These are phyloP conservation scores for Hypoxylon lenormandii DNA, from an alignment of 495 filamentous ascomycete species.

Conservation along the genomic window DNA sequence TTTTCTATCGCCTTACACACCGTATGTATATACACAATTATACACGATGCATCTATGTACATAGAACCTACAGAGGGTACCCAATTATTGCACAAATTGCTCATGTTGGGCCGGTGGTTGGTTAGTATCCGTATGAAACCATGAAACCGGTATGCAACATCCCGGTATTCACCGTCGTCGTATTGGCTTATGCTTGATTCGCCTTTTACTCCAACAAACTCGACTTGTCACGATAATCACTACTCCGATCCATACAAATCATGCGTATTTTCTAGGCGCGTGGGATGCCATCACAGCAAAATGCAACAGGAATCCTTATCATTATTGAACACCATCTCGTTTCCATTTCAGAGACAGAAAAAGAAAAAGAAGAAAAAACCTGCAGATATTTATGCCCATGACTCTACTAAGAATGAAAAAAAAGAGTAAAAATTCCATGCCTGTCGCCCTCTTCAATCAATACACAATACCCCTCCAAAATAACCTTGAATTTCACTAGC, in stretches of 20 bases:
- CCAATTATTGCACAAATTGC: too few species aligned
- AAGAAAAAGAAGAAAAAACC: constrained; percentile 36
- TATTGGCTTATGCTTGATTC: background rate
- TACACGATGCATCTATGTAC: too few species aligned
- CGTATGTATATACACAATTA: too few species aligned
- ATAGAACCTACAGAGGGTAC: too few species aligned
- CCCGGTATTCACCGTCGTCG: background rate
- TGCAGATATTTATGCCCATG: constrained; percentile 48
- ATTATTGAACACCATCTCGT: constrained; percentile 49
- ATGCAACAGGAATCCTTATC: constrained; percentile 35
- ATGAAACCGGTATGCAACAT: too few species aligned
- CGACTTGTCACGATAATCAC: background rate
- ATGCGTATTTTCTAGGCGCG: background rate
- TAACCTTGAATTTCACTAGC: constrained; percentile 27
- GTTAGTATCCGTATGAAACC: too few species aligned
- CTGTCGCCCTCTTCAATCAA: constrained; percentile 38
- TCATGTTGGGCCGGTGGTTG: too few species aligned
- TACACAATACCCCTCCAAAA: constrained; percentile 37
- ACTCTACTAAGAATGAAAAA: constrained; percentile 44
- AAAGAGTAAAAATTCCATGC: constrained; percentile 30
- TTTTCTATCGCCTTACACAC: too few species aligned
- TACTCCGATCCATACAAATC: background rate
- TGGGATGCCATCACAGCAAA: background rate
- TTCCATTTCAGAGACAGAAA: constrained; percentile 40
- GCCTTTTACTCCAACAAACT: background rate